A percentile compares a stretch with the other conserved stretches of the same genome.
phyloP scores from a whole-genome alignment of 345 rosid species.

The Salix brachista region DNA sequence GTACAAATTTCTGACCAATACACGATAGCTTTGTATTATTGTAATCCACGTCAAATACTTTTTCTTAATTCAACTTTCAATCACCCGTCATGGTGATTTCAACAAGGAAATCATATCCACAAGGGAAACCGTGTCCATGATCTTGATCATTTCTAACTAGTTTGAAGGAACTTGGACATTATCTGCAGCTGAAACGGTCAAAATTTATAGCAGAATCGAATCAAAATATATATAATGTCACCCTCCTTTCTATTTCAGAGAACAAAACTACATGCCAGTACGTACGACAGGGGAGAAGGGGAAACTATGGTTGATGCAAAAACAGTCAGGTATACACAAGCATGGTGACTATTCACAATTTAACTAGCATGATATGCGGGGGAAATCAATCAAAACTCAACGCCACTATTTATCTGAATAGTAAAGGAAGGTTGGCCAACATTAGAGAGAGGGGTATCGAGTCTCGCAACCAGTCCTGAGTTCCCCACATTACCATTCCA shows the following conservation, averaged over 20 bases:
- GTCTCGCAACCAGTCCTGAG: constrained; percentile 72
- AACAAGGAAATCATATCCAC: no score
- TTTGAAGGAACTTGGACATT: neutral
- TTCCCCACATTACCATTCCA: constrained; percentile 87
- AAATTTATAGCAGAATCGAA: neutral
- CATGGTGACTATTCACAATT: constrained; percentile 35
- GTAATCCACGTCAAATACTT: neutral
- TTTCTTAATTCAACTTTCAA: neutral
- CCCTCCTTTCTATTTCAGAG: no score
- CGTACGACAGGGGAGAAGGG: neutral
- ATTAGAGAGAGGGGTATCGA: constrained; percentile 59
- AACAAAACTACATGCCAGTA: neutral
- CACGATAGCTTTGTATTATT: neutral
- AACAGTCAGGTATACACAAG: neutral
- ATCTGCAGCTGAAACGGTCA: neutral
- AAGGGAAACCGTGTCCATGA: neutral
- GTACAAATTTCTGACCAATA: neutral
- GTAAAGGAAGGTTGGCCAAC: constrained; percentile 69
- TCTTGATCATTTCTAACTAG: neutral
- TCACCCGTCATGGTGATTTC: neutral
- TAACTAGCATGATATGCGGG: neutral
- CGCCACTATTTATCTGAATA: constrained; percentile 67
- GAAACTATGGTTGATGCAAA: neutral
- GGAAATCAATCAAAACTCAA: constrained; percentile 60
- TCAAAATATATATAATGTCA: no score